These are phyloP conservation scores for Pseudogymnoascus sp. DNA, from an alignment of 2,329 filamentous ascomycete genomes.

Conservation along the genomic window DNA sequence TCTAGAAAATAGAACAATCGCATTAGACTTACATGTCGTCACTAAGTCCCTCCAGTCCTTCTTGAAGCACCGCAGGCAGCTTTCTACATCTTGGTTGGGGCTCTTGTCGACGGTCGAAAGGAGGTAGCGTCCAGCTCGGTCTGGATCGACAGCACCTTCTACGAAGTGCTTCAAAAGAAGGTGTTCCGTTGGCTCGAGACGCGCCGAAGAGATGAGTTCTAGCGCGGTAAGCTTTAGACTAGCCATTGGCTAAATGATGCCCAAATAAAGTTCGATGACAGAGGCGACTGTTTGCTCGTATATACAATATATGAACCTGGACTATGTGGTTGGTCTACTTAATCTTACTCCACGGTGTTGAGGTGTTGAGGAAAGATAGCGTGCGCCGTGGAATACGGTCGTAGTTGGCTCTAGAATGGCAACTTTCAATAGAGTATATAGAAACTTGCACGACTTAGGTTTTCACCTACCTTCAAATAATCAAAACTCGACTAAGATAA, in stretches of 20 bases:
- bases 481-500: no score
- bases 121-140: not conserved
- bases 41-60: not conserved
- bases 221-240: not conserved
- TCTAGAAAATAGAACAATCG: not conserved
- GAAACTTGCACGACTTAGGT: no score
- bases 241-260: not conserved
- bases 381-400: no score
- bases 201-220: not conserved
- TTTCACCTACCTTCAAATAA: no score
- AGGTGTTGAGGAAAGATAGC: no score
- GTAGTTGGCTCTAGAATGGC: no score
- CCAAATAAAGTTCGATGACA: not conserved
- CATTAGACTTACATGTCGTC: not conserved
- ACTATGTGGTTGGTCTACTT: not conserved
- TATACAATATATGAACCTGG: not conserved
- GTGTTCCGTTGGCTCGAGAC: not conserved
- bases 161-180: not conserved
- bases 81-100: not conserved
- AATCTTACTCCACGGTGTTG: no score
- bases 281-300: not conserved
- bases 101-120: not conserved
- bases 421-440: no score
- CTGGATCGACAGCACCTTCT: not conserved
- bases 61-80: not conserved